A percentile compares a stretch with the other conserved stretches of the same genome.
Evolutionary conservation across 768 basidiomycete species (phyloP).

Genomic region (Agrocybe pediades): DNA sequence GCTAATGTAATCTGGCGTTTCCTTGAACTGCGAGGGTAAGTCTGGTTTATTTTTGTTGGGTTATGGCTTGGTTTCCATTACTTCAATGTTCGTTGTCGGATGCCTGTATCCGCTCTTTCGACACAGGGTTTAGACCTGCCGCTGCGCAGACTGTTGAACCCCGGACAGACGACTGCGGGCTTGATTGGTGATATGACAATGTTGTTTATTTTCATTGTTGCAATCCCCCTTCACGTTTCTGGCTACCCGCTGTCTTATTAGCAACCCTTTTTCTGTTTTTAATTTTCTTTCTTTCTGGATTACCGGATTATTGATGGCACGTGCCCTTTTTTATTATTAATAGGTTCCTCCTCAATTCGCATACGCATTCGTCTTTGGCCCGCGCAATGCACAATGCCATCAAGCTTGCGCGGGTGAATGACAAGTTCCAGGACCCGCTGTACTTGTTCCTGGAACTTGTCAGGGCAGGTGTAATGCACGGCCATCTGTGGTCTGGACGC

Average conservation of each 20-base stretch:
- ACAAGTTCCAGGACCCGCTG: conserved; percentile 97
- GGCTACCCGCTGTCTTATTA: neutral
- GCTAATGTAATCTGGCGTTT: conserved; percentile 99
- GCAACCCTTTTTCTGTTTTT: neutral
- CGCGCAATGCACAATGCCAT: conserved; percentile 89
- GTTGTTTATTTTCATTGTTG: conserved; percentile 3
- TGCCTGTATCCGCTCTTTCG: neutral
- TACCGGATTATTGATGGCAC: conserved; percentile 3
- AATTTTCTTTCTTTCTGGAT: neutral
- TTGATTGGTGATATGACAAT: conserved; percentile 1
- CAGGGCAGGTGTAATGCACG: conserved; percentile 96
- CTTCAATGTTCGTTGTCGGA: neutral
- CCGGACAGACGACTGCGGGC: neutral
- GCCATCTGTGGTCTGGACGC: conserved; percentile 84
- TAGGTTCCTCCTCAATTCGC: conserved; percentile 88
- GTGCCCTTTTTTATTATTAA: conserved; percentile 4
- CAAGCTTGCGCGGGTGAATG: conserved; percentile 79
- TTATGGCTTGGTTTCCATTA: conserved; percentile 2
- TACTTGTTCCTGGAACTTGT: conserved; percentile 95
- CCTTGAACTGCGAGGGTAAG: conserved; percentile 92
- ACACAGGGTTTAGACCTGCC: neutral
- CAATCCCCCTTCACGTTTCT: neutral
- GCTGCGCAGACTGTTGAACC: neutral
- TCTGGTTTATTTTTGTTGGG: conserved; percentile 20
- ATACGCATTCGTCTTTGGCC: conserved; percentile 87